Conservation (phyloP, 768 basidiomycete species). For the Neoboletus subvelutipes region DNA sequence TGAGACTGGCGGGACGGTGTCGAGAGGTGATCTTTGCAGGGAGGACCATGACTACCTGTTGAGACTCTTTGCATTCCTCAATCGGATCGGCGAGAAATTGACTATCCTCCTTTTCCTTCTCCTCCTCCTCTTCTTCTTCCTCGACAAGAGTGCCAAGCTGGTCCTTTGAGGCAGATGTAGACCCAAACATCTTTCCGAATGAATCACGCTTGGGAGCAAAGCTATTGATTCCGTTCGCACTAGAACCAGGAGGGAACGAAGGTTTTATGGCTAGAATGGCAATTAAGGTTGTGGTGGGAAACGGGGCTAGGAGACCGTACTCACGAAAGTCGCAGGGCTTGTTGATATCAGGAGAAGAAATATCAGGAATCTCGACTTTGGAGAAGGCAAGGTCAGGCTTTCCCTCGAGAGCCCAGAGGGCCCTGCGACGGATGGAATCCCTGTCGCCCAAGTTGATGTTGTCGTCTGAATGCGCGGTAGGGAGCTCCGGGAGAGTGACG, state of each 20-base stretch:
- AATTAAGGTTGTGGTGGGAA: not conserved
- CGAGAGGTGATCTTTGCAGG: constrained; percentile 46
- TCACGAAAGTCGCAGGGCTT: constrained; percentile 67
- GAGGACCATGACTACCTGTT: constrained; percentile 28
- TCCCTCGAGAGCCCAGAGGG: constrained; percentile 86
- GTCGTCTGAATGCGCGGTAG: constrained; percentile 59
- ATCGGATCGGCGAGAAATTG: constrained; percentile 15
- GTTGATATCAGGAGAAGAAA: constrained; percentile 57
- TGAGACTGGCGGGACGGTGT: constrained; percentile 64
- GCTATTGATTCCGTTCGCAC: constrained; percentile 38
- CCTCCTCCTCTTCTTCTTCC: constrained; percentile 87
- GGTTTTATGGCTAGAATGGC: constrained; percentile 54
- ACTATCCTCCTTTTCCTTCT: constrained; percentile 52
- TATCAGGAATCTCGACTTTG: constrained; percentile 83
- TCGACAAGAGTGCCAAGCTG: constrained; percentile 77
- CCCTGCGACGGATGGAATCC: constrained; percentile 78
- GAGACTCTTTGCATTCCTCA: constrained; percentile 14
- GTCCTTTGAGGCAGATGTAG: constrained; percentile 68
- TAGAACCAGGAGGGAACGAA: constrained; percentile 52
- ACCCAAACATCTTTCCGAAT: constrained; percentile 63
- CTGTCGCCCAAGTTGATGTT: constrained; percentile 68
- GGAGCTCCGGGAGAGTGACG: constrained; percentile 66
- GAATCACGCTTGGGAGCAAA: constrained; percentile 75
- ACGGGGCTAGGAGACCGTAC: constrained; percentile 30
- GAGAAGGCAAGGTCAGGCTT: constrained; percentile 67